Evolutionary conservation across 1,284 basidiomycete genomes (phyloP).

Genomic region (Microbotryum intermedium): DNA sequence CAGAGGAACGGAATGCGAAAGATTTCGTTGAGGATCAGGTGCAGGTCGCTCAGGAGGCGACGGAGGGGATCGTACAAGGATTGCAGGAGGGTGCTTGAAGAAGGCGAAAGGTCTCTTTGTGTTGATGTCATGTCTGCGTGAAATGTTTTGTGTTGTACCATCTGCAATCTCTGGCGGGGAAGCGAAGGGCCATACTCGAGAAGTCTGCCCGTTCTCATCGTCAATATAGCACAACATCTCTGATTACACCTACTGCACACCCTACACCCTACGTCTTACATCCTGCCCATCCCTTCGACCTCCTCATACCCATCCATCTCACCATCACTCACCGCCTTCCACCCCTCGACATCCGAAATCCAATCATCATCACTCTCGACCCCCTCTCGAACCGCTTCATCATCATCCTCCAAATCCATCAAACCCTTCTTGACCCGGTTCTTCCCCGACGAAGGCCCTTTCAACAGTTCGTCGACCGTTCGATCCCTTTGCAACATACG

Average conservation of each 20-base stretch:
- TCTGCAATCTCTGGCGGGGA: background rate
- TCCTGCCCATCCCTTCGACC: constrained; percentile 5
- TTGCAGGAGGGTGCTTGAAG: background rate
- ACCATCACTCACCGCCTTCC: constrained; percentile 21
- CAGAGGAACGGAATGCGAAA: background rate
- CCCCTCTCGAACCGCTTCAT: background rate
- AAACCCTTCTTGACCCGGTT: background rate
- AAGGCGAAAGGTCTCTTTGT: background rate
- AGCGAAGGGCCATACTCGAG: too few species aligned
- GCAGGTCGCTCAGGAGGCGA: constrained; percentile 7
- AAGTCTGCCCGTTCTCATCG: too few species aligned
- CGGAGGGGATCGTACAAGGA: background rate
- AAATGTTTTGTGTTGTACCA: background rate
- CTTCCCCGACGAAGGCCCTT: constrained; percentile 7
- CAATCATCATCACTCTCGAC: constrained; percentile 25
- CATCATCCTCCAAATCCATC: constrained; percentile 1
- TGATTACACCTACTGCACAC: background rate
- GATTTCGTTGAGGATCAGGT: constrained; percentile 5
- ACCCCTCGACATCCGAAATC: constrained; percentile 26
- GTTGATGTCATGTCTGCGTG: background rate
- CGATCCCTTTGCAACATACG: constrained; percentile 5
- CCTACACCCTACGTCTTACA: background rate
- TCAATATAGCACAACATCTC: too few species aligned
- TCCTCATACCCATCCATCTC: constrained; percentile 28
- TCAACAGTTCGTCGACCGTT: constrained; percentile 10